Conservation (phyloP, 257 asterid genomes). For the Avicennia marina region DNA sequence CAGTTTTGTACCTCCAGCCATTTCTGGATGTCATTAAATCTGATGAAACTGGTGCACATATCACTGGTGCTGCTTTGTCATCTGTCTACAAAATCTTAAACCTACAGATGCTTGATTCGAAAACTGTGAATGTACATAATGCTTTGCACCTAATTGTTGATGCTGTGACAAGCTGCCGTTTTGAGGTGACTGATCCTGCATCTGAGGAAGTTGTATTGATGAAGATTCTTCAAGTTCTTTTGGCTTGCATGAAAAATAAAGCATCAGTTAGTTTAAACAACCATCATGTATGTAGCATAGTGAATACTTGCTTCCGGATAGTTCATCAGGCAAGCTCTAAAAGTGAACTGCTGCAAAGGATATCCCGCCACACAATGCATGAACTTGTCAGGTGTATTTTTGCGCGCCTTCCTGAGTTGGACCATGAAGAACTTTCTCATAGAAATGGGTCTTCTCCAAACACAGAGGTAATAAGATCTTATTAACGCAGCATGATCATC, state of each 20-base stretch:
- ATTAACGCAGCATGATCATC: background rate
- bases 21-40: slow-evolving; percentile 87
- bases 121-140: slow-evolving; percentile 65
- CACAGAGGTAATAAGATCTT: slow-evolving; percentile 39
- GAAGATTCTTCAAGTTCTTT: slow-evolving; percentile 96
- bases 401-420: slow-evolving; percentile 63
- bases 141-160: slow-evolving; percentile 84
- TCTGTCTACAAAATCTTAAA: slow-evolving; percentile 80
- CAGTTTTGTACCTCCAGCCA: slow-evolving; percentile 75
- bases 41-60: slow-evolving; percentile 98
- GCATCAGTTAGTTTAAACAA: slow-evolving; percentile 72
- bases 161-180: slow-evolving; percentile 95
- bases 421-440: slow-evolving; percentile 23
- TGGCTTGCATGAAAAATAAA: slow-evolving; percentile 92
- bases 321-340: slow-evolving; percentile 95
- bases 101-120: slow-evolving; percentile 64
- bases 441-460: slow-evolving; percentile 29
- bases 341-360: slow-evolving; percentile 81
- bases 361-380: slow-evolving; percentile 94
- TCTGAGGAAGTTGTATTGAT: slow-evolving; percentile 94
- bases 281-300: slow-evolving; percentile 88
- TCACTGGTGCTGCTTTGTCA: slow-evolving; percentile 93
- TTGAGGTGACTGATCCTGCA: slow-evolving; percentile 98
- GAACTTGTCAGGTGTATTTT: slow-evolving; percentile 84
- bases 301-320: slow-evolving; percentile 82